Percentiles rank a stretch among this genome's conserved stretches.
Conservation (phyloP, 345 rosid species). For the Rubroshorea leprosula region DNA sequence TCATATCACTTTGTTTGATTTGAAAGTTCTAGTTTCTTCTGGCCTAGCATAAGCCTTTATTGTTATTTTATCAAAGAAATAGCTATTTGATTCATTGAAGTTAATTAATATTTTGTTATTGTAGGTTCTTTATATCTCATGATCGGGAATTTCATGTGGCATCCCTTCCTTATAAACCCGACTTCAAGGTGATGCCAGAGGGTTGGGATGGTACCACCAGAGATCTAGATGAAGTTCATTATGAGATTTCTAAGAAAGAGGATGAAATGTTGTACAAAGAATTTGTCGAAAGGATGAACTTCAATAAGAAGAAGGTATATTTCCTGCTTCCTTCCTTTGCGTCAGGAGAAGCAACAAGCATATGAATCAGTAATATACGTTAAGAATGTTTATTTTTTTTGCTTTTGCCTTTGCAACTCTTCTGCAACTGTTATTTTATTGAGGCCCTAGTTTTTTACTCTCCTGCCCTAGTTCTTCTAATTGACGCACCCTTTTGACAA, state of each 20-base stretch:
- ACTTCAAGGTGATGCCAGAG: constrained; percentile 97
- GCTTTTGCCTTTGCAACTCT: too few species aligned
- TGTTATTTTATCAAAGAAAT: not conserved
- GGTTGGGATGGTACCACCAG: constrained; percentile 95
- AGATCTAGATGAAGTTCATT: constrained; percentile 90
- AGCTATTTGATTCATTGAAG: not conserved
- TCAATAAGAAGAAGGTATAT: constrained; percentile 88
- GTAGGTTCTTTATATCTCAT: constrained; percentile 76
- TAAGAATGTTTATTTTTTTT: not conserved
- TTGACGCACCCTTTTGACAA: not conserved
- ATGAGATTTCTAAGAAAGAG: constrained; percentile 96
- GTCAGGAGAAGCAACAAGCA: constrained; percentile 2
- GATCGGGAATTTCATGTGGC: constrained; percentile 97
- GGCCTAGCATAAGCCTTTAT: not conserved
- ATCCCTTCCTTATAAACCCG: constrained; percentile 85
- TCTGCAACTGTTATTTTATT: not conserved
- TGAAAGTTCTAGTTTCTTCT: not conserved
- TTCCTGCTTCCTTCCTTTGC: not conserved
- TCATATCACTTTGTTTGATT: not conserved
- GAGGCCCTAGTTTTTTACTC: not conserved
- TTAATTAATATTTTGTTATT: constrained; percentile 5
- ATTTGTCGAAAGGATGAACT: constrained; percentile 70
- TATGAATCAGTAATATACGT: not conserved
- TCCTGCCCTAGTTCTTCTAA: not conserved
- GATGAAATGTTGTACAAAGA: constrained; percentile 88